Base-by-base conservation (phyloP, 2,329 filamentous ascomycete species). In the Ceratocystis smalleyi region DNA sequence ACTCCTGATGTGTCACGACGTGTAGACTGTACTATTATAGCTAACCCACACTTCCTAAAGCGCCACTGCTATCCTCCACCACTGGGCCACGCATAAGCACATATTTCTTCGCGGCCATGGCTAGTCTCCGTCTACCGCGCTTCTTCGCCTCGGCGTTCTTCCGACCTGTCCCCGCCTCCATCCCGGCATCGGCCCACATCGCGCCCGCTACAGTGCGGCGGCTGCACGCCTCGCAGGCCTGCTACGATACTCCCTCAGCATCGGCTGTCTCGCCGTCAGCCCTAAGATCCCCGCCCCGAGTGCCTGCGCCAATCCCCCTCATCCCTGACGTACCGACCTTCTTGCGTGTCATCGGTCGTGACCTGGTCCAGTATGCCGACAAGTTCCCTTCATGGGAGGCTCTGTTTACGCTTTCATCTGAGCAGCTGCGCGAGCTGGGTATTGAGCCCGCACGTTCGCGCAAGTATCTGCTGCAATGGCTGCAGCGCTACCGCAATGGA, bases 351-450 rank as follows among this genome's bases (percentile, higher is more conserved):
- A 96, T 97, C 75, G 94, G 94, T 70, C 91, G 94, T 68, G 86
- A 86, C 70, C 84, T 96, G 70, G 85, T 82, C 71, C 84, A 87
- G 72, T 89, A 96, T 77, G 83, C 87, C 60, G 79, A 83, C 75
- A 97, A 97, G 75, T 89, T 99, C 70, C 84, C 88, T 1, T 86
- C 87, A 10, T 97, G 94, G 94, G 87, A 94, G 63, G 83, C 89
- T 5, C 83, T 99, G 57, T 97, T 97, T 80, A 85, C 85, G 57
- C 79, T 94, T 68, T 85, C 83, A 24, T 90, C 89, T 19, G 74
- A 79, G 55, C 85, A 97, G 75, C 80, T 99, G 69, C 84, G 85
- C 69, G 86, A 92, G 70, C 80, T 94, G 19, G 92, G 94, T 64
- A 81, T 97, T 68, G 92, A 97, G 73, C 90, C 91, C 15, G 82